Percentiles rank a stretch among this genome's conserved stretches.
Evolutionary conservation across 768 basidiomycete species (phyloP).

Genomic region (Cystobasidium tubakii): DNA sequence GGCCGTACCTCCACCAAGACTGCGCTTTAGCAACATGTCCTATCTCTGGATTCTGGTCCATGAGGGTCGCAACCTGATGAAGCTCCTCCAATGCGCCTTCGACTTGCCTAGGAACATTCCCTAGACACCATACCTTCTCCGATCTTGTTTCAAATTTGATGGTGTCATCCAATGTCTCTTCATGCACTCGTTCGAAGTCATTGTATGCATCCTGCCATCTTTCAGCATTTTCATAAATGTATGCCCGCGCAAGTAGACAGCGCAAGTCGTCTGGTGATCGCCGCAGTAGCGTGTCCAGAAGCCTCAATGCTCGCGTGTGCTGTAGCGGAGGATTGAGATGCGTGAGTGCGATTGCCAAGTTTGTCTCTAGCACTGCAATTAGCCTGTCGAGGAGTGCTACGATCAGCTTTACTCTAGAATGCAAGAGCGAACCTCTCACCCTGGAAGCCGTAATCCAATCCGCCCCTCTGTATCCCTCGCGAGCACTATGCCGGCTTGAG

Average conservation of each 20-base stretch:
- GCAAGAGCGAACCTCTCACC: slow-evolving; percentile 52
- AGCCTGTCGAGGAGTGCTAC: slow-evolving; percentile 53
- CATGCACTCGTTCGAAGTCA: slow-evolving; percentile 60
- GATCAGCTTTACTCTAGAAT: neutral
- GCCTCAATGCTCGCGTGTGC: slow-evolving; percentile 66
- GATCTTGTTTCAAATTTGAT: slow-evolving; percentile 62
- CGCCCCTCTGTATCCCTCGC: slow-evolving; percentile 58
- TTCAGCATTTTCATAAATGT: slow-evolving; percentile 60
- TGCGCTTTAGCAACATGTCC: slow-evolving; percentile 60
- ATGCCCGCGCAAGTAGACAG: slow-evolving; percentile 69
- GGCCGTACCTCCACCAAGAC: slow-evolving; percentile 78
- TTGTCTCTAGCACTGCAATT: slow-evolving; percentile 63
- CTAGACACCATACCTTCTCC: slow-evolving; percentile 78
- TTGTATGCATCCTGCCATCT: slow-evolving; percentile 65
- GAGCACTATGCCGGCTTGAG: slow-evolving; percentile 65
- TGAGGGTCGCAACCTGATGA: slow-evolving; percentile 46
- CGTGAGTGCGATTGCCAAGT: slow-evolving; percentile 69
- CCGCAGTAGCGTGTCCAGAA: slow-evolving; percentile 67
- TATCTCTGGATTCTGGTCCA: slow-evolving; percentile 54
- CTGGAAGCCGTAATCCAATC: slow-evolving; percentile 56
- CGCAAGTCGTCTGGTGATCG: slow-evolving; percentile 60
- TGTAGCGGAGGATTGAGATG: slow-evolving; percentile 85
- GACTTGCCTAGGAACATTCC: slow-evolving; percentile 51
- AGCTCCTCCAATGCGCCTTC: slow-evolving; percentile 47
- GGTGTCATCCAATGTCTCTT: slow-evolving; percentile 42